phyloP scores from a whole-genome alignment of 2,329 filamentous ascomycete genomes.

The Aspergillus uvarum region DNA sequence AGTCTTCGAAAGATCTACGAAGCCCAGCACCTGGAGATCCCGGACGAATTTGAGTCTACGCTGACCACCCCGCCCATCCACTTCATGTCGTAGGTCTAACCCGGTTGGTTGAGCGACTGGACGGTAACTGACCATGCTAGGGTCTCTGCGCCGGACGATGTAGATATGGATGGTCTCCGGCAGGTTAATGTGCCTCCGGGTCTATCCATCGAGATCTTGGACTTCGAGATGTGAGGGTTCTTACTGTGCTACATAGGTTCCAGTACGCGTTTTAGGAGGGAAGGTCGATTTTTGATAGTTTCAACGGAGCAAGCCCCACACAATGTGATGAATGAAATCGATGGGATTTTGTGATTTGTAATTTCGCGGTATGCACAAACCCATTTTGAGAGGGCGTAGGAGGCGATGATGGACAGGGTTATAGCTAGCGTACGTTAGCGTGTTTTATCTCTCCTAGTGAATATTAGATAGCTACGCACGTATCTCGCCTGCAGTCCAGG shows the following conservation, averaged over 20 bases:
- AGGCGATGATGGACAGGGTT: too few species aligned
- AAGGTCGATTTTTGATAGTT: too few species aligned
- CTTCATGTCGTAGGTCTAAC: conserved; percentile 2
- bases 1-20: conserved; percentile 11
- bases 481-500: too few species aligned
- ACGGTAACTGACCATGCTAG: background rate
- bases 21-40: conserved; percentile 17
- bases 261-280: background rate
- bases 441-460: too few species aligned
- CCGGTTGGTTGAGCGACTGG: too few species aligned
- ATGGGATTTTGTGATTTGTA: too few species aligned
- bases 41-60: conserved; percentile 21
- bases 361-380: too few species aligned
- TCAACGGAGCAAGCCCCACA: too few species aligned
- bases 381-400: too few species aligned
- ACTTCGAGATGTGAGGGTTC: background rate
- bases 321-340: too few species aligned
- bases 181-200: conserved; percentile 14
- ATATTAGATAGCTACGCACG: too few species aligned
- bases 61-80: conserved; percentile 15
- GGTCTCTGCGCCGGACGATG: conserved; percentile 13
- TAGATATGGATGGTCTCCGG: conserved; percentile 12
- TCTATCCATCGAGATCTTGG: conserved; percentile 15
- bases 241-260: background rate
- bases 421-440: too few species aligned